Conservation (phyloP, 2,329 filamentous ascomycete genomes). For the Tolypocladium paradoxum region DNA sequence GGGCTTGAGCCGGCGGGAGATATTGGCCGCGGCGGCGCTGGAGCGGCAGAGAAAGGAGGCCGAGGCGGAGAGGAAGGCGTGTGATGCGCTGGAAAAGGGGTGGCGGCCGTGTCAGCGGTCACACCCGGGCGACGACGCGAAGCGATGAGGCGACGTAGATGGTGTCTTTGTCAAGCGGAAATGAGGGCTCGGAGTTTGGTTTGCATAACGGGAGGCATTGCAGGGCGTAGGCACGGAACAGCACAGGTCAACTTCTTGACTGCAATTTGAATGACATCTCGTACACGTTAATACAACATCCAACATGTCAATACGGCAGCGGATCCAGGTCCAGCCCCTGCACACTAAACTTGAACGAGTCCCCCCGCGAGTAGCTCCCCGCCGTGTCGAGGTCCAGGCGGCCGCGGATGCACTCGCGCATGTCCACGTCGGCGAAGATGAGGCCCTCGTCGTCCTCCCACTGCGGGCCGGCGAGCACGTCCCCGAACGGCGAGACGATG, state of each 20-base stretch:
- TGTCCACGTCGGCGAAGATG: slow-evolving; percentile 64
- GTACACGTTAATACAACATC: slow-evolving; percentile 1
- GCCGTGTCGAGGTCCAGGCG: slow-evolving; percentile 74
- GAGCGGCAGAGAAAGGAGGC: slow-evolving; percentile 23
- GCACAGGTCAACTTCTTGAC: background rate
- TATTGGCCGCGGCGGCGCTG: slow-evolving; percentile 47
- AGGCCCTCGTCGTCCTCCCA: slow-evolving; percentile 70
- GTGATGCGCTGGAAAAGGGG: slow-evolving; percentile 17
- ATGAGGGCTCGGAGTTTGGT: background rate
- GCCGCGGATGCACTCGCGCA: slow-evolving; percentile 78
- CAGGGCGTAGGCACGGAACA: background rate
- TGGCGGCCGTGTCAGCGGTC: slow-evolving; percentile 16
- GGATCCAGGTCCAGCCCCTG: slow-evolving; percentile 47
- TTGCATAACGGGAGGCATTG: background rate
- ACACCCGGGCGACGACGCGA: slow-evolving; percentile 12
- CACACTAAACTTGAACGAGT: slow-evolving; percentile 51
- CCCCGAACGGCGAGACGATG: slow-evolving; percentile 68
- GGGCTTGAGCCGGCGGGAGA: slow-evolving; percentile 58
- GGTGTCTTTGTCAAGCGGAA: background rate
- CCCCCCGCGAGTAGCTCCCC: slow-evolving; percentile 72
- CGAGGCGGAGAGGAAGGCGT: slow-evolving; percentile 20
- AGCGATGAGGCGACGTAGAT: slow-evolving; percentile 4
- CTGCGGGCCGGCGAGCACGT: slow-evolving; percentile 69
- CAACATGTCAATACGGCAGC: slow-evolving; percentile 34
- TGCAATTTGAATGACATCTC: background rate